These are phyloP conservation scores for Vicia sativa DNA, from an alignment of 306 rosid species.

Conservation along the genomic window DNA sequence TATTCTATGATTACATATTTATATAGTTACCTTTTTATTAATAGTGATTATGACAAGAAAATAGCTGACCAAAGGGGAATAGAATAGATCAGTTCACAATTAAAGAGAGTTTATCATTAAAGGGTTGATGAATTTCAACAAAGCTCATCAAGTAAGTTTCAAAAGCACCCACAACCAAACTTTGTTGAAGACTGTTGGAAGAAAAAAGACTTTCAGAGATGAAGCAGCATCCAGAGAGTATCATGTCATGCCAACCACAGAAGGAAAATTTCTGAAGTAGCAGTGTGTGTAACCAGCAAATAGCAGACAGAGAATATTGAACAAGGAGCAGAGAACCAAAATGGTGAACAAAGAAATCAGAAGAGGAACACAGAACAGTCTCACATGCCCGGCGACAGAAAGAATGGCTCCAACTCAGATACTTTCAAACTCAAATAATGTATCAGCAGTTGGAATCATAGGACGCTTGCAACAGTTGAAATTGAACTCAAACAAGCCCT, in stretches of 20 bases:
- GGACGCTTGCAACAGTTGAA: neutral
- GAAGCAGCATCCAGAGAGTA: neutral
- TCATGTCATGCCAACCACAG: conserved; percentile 4
- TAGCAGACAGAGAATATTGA: neutral
- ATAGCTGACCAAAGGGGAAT: neutral
- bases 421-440: neutral
- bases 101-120: neutral
- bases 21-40: neutral
- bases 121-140: conserved; percentile 3
- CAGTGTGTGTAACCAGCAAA: neutral
- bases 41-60: neutral
- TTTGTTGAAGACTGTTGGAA: neutral
- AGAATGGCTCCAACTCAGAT: neutral
- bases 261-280: neutral
- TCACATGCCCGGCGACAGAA: neutral
- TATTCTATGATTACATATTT: neutral
- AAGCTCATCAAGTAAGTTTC: neutral
- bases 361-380: neutral
- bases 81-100: neutral
- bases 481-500: neutral
- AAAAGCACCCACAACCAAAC: neutral
- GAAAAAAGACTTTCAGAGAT: neutral
- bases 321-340: neutral
- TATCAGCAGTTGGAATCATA: neutral
- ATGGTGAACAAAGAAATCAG: neutral